Evolutionary conservation across 1,284 basidiomycete species (phyloP).

Genomic region (Volvariella volvacea): DNA sequence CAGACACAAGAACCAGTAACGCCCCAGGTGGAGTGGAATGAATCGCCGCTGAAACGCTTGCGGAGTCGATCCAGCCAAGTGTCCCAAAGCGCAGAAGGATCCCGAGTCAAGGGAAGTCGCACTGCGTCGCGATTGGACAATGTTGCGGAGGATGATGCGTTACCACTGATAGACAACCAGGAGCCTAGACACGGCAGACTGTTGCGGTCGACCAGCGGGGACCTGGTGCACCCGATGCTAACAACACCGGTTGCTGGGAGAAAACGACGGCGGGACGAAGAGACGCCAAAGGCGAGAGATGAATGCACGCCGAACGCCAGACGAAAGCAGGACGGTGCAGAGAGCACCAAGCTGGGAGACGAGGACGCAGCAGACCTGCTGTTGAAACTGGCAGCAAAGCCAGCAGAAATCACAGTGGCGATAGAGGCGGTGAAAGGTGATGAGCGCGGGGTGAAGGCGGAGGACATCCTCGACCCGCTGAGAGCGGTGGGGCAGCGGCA

Average conservation of each 20-base stretch:
- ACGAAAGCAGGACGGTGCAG: background rate
- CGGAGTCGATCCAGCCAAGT: conserved; percentile 10
- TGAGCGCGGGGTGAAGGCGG: conserved; percentile 31
- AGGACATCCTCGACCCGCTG: conserved; percentile 45
- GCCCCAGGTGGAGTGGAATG: background rate
- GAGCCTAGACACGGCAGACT: background rate
- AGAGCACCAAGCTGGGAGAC: background rate
- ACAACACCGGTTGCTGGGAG: conserved; percentile 1
- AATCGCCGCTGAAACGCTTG: conserved; percentile 5
- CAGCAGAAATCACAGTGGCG: background rate
- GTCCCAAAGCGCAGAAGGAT: background rate
- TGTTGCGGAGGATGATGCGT: background rate
- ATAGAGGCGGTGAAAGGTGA: conserved; percentile 5
- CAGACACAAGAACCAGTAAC: conserved; percentile 1
- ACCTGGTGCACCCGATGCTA: background rate
- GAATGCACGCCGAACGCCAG: conserved; percentile 2
- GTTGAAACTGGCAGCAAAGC: background rate
- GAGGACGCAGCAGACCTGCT: background rate
- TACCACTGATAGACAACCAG: too few species aligned
- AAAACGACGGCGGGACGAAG: conserved; percentile 5
- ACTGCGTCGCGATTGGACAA: too few species aligned
- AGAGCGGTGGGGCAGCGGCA: conserved; percentile 46
- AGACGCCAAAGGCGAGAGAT: background rate
- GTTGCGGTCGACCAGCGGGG: background rate
- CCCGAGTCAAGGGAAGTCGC: background rate